Evolutionary conservation across 495 filamentous ascomycete genomes (phyloP), one percentile per base, ranked within the genome.

Genomic region (Penicillium waksmanii): DNA sequence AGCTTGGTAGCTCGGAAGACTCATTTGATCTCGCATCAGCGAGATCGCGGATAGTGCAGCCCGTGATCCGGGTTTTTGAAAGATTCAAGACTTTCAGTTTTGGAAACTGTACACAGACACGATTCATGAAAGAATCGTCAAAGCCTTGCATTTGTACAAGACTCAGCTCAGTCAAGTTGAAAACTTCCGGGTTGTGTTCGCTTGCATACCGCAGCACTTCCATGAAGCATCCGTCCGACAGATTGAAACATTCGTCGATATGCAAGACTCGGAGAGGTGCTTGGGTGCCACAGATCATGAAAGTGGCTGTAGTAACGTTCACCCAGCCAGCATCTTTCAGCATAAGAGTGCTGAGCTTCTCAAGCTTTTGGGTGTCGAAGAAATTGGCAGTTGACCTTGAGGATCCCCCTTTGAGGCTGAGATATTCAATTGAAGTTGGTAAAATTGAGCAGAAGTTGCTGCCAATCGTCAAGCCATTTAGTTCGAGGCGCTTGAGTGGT

Each of bases 31-130:
- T 58, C 1, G 65, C 53, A 56, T 76, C 71, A 1, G 70, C 69
- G 25, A 77, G 54, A 53, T 52, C 65, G 17, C 74, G 77, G 34
- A 80, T 61, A 5, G 67, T 64, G 31, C 57, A 62, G 0, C 78
- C 78, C 6, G 74, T 77, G 2, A 80, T 70, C 5, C 56, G 55
- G 3, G 75, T 78, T 40, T 65, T 66, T 1, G 75, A 74, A 8
- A 79, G 19, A 52, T 77, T 63, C 2, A 80, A 65, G 1, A 68
- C 55, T 25, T 69, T 73, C 21, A 80, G 43, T 0, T 65, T 55
- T 0, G 53, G 56, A 31, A 77, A 56, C 8, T n/a, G 31, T 5
- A 53, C 54, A 25, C 66, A 53, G 0, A 77, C 33, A 3, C 6
- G 7, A 6, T 46, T 46, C 2, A 71, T 51, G 13, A 51, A 47